Percentiles rank a stretch among this genome's conserved stretches.
Evolutionary conservation across 2,329 filamentous ascomycete species (phyloP).

Genomic region (Fusarium nygamai): DNA sequence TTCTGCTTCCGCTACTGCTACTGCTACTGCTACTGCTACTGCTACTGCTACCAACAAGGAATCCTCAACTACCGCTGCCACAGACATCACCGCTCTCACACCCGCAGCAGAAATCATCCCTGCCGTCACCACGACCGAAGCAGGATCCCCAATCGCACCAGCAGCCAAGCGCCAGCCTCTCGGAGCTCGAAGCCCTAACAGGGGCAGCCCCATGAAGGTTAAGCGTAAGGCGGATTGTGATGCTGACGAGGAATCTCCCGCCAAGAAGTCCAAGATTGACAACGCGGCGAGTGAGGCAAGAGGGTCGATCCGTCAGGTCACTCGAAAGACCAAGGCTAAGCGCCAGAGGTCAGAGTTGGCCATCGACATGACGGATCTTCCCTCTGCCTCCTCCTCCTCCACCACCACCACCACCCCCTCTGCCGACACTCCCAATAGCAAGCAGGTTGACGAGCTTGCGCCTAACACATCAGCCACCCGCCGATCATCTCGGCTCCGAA

Average conservation of each 20-base stretch:
- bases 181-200: constrained; percentile 50
- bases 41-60: constrained; percentile 39
- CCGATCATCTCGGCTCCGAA: constrained; percentile 49
- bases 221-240: constrained; percentile 47
- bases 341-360: constrained; percentile 22
- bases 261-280: constrained; percentile 25
- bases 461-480: constrained; percentile 31
- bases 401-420: not conserved
- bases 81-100: constrained; percentile 35
- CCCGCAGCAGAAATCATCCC: constrained; percentile 38
- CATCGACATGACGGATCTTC: constrained; percentile 28
- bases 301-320: not conserved
- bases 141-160: constrained; percentile 46
- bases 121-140: constrained; percentile 38
- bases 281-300: constrained; percentile 1
- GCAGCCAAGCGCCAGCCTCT: constrained; percentile 45
- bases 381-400: not conserved
- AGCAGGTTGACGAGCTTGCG: constrained; percentile 25
- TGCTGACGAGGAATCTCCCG: constrained; percentile 31
- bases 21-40: constrained; percentile 18
- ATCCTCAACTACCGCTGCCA: constrained; percentile 41
- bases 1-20: not conserved
- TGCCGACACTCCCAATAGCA: not conserved
- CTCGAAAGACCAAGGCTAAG: constrained; percentile 25
- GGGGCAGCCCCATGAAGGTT: constrained; percentile 45